Evolutionary conservation across 768 basidiomycete genomes (phyloP).

Genomic region (Boletus rubropictus): DNA sequence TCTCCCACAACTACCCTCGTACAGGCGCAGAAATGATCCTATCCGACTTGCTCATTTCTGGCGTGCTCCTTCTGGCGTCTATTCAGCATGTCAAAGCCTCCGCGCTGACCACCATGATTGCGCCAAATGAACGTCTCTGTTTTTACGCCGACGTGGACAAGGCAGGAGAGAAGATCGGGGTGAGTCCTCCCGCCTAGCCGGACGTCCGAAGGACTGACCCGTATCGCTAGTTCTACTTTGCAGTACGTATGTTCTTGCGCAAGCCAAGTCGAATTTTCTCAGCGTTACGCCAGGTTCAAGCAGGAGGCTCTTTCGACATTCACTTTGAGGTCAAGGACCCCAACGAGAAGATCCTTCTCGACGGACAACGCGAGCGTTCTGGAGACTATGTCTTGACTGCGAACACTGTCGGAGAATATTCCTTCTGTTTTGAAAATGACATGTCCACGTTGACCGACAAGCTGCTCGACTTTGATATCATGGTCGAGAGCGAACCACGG

Average conservation of each 20-base stretch:
- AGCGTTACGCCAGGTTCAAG: constrained; percentile 65
- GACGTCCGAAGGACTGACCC: constrained; percentile 6
- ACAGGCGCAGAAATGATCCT: constrained; percentile 18
- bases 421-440: constrained; percentile 98
- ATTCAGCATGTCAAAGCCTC: constrained; percentile 43
- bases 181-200: constrained; percentile 34
- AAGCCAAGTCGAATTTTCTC: not conserved
- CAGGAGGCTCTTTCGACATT: constrained; percentile 94
- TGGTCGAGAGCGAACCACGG: constrained; percentile 96
- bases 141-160: constrained; percentile 98
- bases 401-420: constrained; percentile 82
- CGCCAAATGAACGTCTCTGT: constrained; percentile 78
- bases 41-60: constrained; percentile 15
- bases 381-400: constrained; percentile 98
- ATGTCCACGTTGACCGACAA: constrained; percentile 93
- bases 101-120: constrained; percentile 74
- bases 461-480: constrained; percentile 92
- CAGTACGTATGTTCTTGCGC: constrained; percentile 47
- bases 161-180: constrained; percentile 86
- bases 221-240: constrained; percentile 82
- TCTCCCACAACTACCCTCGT: not conserved
- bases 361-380: constrained; percentile 84
- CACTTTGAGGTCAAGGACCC: constrained; percentile 94
- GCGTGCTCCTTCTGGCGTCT: constrained; percentile 27
- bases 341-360: constrained; percentile 78